Percentiles rank a stretch among this genome's conserved stretches.
phyloP scores from a whole-genome alignment of 768 basidiomycete species.

The Pleurotus salmoneostramineus region DNA sequence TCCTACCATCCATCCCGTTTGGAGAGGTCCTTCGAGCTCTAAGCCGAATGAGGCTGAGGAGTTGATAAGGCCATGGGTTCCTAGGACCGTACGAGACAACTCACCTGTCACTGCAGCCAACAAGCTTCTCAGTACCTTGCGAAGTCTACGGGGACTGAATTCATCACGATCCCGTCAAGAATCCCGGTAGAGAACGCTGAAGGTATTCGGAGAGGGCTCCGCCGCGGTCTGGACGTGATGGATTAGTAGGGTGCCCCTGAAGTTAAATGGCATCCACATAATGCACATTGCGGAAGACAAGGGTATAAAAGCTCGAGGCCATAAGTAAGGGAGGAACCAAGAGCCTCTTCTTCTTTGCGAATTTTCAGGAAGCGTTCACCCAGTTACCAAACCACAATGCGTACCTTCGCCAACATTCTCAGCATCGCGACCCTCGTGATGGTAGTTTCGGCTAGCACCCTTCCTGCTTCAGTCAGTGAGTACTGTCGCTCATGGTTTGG shows the following conservation, averaged over 20 bases:
- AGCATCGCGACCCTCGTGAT: not conserved
- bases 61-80: not conserved
- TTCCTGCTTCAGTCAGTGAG: conserved; percentile 4
- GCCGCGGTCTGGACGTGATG: not conserved
- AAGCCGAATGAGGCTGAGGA: too few species aligned
- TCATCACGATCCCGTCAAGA: not conserved
- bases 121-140: conserved; percentile 6
- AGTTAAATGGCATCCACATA: not conserved
- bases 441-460: conserved; percentile 1
- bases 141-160: not conserved
- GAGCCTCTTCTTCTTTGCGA: not conserved
- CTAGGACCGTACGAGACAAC: not conserved
- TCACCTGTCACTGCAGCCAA: not conserved
- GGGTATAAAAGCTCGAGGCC: not conserved
- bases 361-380: not conserved
- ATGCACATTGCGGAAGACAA: not conserved
- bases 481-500: not conserved
- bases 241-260: not conserved
- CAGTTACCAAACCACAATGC: not conserved
- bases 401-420: conserved; percentile 2
- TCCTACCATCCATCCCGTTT: too few species aligned
- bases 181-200: not conserved
- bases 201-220: not conserved
- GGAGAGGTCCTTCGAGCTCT: too few species aligned
- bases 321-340: not conserved